Evolutionary conservation across 805 yeast species (phyloP), one percentile per base, ranked within the genome.

Genomic region (Suhomyces sp.): DNA sequence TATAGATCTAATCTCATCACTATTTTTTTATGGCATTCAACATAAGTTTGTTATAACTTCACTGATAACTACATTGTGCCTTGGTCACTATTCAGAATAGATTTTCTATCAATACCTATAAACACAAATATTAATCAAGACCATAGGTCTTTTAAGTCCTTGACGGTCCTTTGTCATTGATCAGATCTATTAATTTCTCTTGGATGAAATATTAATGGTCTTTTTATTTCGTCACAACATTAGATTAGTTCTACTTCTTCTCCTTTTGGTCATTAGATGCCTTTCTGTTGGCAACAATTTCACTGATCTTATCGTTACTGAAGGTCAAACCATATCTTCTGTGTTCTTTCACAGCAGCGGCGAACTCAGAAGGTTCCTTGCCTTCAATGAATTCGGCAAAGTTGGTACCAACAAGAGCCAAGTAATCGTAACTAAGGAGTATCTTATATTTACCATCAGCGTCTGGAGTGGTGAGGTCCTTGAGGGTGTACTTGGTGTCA

Each of bases 261-360:
- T 16, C 15, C 17, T 17, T 26, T 11, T 26, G 15, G 20, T 38
- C 33, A n/a, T 43, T 41, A 4, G 16, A 18, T 23, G 21, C 30
- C 43, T 72, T 61, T 53, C 79, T 68, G 23, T 54, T 47, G 16
- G 54, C 54, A 17, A 65, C 71, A 27, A 75, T 52, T 19, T 58
- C 58, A 19, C 52, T 42, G 32, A 79, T 50, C 19, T 48, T 56
- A 5, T 64, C 76, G 40, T 69, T 63, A 8, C 76, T 60, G 35
- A 71, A 70, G 44, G 73, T 61, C 28, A 84, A 76, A 25, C 95
- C 93, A 46, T 56, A 79, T 44, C 74, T 72, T 68, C 91, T 79
- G 59, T 76, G 83, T 42, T 76, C 72, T 56, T 77, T 83, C 50
- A 83, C 74, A 35, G 58, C 59, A 11, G 56, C 67, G 31, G 53